phyloP scores from a whole-genome alignment of 169 alveolate species.

The Plasmodium gaboni region DNA sequence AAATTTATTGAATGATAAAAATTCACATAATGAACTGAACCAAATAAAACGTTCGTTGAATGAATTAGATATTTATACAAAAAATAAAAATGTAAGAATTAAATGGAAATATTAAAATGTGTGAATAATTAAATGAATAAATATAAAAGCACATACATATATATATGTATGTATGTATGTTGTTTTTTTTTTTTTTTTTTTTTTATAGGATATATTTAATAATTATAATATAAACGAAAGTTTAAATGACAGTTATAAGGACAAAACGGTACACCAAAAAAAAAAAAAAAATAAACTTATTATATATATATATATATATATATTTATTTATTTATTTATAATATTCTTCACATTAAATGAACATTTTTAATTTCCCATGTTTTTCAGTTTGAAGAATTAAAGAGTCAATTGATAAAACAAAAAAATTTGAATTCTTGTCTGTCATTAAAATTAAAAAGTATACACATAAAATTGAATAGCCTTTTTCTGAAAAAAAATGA shows the following conservation, averaged over 20 bases:
- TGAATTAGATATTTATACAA: slow-evolving; percentile 35
- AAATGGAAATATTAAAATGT: background rate
- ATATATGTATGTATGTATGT: background rate
- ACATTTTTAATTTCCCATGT: background rate
- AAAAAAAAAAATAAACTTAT: no score
- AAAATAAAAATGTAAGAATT: slow-evolving; percentile 11
- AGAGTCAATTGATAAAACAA: slow-evolving; percentile 35
- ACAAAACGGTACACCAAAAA: slow-evolving; percentile 3
- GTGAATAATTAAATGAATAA: background rate
- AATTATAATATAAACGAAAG: background rate
- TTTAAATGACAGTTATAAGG: background rate
- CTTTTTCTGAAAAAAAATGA: slow-evolving; percentile 37
- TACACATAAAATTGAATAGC: slow-evolving; percentile 46
- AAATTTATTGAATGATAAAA: slow-evolving; percentile 31
- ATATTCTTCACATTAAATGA: background rate
- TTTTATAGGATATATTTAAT: background rate
- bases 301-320: background rate
- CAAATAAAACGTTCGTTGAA: slow-evolving; percentile 24
- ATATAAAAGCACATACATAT: background rate
- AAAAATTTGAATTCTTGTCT: slow-evolving; percentile 38
- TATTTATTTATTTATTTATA: background rate
- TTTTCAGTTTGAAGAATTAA: slow-evolving; percentile 24
- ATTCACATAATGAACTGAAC: slow-evolving; percentile 16
- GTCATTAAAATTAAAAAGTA: slow-evolving; percentile 49
- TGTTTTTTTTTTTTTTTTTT: background rate